Base-by-base conservation (phyloP, 331 rosid species). In the Rhamnella rubrinervis region DNA sequence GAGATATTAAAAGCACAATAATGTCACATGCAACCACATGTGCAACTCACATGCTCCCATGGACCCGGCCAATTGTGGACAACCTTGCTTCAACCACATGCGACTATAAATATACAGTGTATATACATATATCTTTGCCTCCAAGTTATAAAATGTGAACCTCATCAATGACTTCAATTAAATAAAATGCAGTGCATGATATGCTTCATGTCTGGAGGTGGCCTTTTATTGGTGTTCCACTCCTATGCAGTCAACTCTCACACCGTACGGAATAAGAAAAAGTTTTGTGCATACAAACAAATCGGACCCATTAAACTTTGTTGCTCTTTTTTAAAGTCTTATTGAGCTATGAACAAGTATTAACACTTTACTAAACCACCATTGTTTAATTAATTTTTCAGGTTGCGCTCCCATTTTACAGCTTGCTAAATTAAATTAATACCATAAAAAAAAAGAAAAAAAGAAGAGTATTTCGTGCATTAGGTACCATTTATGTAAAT, bases 21-120 rank as follows among this genome's bases (percentile, higher is more conserved):
- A 75, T 52, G 46, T 55, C 85, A 79, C 85, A 79, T 80, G 85
- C 63, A 19, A 8, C 65, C 62, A 63, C 78, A 75, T 82, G 82
- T 66, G 71, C 73, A 19, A 17, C 50, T 55, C 77, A 79, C 77
- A 75, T 66, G 64, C 65, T 31, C 31, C 66, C 67, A 35, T 46
- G 68, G 68, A 55, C 71, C 75, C 53, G 13, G 19, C 8, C 49
- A 21, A 71, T 4, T 31, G 35, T 11, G 50, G 44, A 67, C 63
- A 37, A 51, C 70, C 15, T 78, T 72, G 80, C 75, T 81, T 76
- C 78, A 64, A 60, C 25, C 73, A 55, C 68, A 19, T 77, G 73
- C 83, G 18, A 68, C 72, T 35, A 75, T 65, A 4, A 70, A 47
- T 78, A 55, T 11, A 11, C 12, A 9, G 14, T 44, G 49, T 44